Evolutionary conservation across 208 protist genomes (phyloP), one percentile per base, ranked within the genome.

Genomic region (Trypanosomatidae sp.): DNA sequence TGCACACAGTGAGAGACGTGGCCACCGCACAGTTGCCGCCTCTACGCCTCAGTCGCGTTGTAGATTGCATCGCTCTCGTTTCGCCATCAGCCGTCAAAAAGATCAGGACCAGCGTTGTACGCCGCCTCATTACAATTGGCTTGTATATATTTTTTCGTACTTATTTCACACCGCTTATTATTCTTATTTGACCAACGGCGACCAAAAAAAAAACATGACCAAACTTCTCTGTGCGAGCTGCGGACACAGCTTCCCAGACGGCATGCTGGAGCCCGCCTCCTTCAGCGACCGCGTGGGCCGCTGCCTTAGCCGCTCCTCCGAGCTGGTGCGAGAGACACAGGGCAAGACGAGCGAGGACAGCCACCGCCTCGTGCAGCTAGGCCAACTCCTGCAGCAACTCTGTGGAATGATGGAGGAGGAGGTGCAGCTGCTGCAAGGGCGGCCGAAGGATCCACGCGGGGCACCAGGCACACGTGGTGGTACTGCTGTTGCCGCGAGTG

Each of bases 151-250:
- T 15, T 50, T 43, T 36, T 49, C 17, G 25, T 25, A 9, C 36
- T 55, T 30, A 28, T 50, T 4, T n/a, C 15, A n/a, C 30, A 19
- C 7, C 62, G 39, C 25, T 19, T 12, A 19, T 17, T 8, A 4
- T 0, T 15, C 5, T 39, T 36, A 41, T 15, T n/a, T n/a, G n/a
- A n/a, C n/a, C n/a, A n/a, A n/a, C n/a, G n/a, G n/a, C n/a, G n/a
- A n/a, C n/a, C n/a, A n/a, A n/a, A n/a, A n/a, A n/a, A n/a, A n/a
- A n/a, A n/a, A n/a, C 50, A 89, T 89, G 82, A 30, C 87, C 7
- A 73, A 88, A 49, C 77, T 87, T 80, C 76, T 97, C 22, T 97
- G 92, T 67, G 87, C 85, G 12, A 88, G 86, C 76, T 97, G 92
- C 43, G 79, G 84, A 2, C 88, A 95, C 82, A 81, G 67, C 66